These are phyloP conservation scores for Ottelia alismoides DNA, from an alignment of 106 monocot genomes.

Conservation along the genomic window DNA sequence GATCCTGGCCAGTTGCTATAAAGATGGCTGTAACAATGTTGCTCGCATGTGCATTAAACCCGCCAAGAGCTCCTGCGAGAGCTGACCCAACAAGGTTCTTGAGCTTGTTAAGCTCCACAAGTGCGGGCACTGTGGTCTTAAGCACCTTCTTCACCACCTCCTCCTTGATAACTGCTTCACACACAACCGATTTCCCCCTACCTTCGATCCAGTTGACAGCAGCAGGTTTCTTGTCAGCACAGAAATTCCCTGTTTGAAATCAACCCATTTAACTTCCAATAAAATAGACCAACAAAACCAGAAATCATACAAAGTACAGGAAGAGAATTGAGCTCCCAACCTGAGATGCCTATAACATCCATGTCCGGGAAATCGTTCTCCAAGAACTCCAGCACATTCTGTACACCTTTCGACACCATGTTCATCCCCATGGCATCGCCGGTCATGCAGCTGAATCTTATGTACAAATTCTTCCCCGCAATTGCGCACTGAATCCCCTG, in stretches of 20 bases:
- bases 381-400: constrained; percentile 53
- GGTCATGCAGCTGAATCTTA: constrained; percentile 57
- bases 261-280: too few relatives aligned
- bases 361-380: constrained; percentile 58
- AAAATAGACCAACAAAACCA: too few relatives aligned
- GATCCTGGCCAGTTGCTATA: constrained; percentile 78
- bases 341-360: constrained; percentile 70
- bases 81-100: constrained; percentile 88
- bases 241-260: constrained; percentile 81
- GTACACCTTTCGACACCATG: too few relatives aligned
- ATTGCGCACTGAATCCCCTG: constrained; percentile 43
- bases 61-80: constrained; percentile 64
- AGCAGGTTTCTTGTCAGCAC: constrained; percentile 72
- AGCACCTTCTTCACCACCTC: constrained; percentile 50
- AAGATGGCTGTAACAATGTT: constrained; percentile 71
- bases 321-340: too few relatives aligned
- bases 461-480: too few relatives aligned
- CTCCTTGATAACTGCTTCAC: constrained; percentile 55
- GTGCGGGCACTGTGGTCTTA: constrained; percentile 34
- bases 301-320: too few relatives aligned
- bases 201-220: constrained; percentile 85
- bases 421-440: constrained; percentile 91
- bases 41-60: constrained; percentile 74
- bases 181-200: constrained; percentile 69
- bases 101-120: constrained; percentile 55